Conservation (phyloP, 192 early-diverging fungal genomes). For the Phycomyces nitens region DNA sequence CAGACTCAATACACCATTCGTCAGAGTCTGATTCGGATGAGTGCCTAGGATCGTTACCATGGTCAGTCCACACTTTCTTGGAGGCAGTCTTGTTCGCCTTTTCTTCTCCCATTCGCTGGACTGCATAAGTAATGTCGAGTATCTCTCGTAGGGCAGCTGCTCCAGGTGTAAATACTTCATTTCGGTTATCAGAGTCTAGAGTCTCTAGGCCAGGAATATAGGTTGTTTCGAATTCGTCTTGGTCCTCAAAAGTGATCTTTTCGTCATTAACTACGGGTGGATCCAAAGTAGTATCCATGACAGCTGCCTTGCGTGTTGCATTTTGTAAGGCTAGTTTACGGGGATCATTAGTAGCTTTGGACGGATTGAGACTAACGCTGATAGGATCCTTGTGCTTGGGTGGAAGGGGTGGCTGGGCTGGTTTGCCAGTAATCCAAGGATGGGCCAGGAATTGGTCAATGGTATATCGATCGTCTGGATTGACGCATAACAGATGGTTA, state of each 20-base stretch:
- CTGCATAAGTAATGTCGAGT: conserved; percentile 71
- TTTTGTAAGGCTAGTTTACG: conserved; percentile 2
- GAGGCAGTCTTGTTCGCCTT: conserved; percentile 19
- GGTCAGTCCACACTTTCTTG: background rate
- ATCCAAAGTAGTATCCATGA: background rate
- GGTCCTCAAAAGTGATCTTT: background rate
- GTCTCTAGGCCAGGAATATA: background rate
- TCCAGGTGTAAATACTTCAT: conserved; percentile 51
- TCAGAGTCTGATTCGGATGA: background rate
- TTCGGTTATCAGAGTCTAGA: background rate
- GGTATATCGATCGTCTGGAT: conserved; percentile 68
- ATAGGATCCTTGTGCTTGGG: conserved; percentile 33
- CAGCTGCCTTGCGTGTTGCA: background rate
- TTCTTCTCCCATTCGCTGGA: conserved; percentile 73
- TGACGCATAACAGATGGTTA: conserved; percentile 61
- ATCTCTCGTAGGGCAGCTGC: conserved; percentile 58
- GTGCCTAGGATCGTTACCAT: background rate
- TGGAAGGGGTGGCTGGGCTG: conserved; percentile 30
- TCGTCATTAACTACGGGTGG: background rate
- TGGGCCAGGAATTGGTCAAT: conserved; percentile 79
- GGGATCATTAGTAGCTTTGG: conserved; percentile 4
- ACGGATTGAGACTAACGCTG: background rate
- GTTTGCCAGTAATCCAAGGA: conserved; percentile 60
- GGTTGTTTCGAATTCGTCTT: background rate
- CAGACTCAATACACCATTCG: background rate